A percentile compares a stretch with the other conserved stretches of the same genome.
Conservation (phyloP, 257 asterid genomes). For the Petunia axillaris region DNA sequence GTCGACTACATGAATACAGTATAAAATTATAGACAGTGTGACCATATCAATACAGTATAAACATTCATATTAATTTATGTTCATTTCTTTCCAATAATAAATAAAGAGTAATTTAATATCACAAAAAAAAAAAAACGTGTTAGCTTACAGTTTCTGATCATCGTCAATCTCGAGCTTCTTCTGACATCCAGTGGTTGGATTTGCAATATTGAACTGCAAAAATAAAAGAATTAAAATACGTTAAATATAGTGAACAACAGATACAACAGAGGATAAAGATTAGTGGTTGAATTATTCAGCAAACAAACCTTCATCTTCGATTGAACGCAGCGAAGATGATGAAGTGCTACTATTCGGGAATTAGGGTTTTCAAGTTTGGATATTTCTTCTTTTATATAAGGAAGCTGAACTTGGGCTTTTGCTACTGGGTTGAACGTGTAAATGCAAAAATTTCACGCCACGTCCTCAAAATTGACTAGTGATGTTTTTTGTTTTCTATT, state of each 20-base stretch:
- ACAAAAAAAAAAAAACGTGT: not conserved
- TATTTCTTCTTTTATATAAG: not conserved
- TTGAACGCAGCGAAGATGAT: conserved; percentile 12
- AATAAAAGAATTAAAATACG: not conserved
- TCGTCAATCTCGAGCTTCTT: conserved; percentile 20
- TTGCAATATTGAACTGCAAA: conserved; percentile 24
- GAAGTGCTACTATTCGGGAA: conserved; percentile 1
- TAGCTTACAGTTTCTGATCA: conserved; percentile 24
- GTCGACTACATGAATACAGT: not conserved
- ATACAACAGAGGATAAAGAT: not conserved
- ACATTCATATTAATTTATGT: not conserved
- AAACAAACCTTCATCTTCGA: conserved; percentile 18
- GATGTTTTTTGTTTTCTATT: too few species aligned
- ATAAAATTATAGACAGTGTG: not conserved
- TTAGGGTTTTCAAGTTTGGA: not conserved
- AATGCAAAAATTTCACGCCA: too few species aligned
- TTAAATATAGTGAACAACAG: not conserved
- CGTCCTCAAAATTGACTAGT: too few species aligned
- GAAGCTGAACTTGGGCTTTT: not conserved
- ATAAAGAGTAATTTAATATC: not conserved
- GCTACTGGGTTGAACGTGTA: too few species aligned
- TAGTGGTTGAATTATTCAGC: not conserved
- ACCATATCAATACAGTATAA: not conserved
- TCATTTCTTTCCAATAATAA: not conserved
- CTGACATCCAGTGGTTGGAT: conserved; percentile 27